These are phyloP conservation scores for Cutaneotrichosporon cutaneum DNA, from an alignment of 1,284 basidiomycete genomes.

Conservation along the genomic window DNA sequence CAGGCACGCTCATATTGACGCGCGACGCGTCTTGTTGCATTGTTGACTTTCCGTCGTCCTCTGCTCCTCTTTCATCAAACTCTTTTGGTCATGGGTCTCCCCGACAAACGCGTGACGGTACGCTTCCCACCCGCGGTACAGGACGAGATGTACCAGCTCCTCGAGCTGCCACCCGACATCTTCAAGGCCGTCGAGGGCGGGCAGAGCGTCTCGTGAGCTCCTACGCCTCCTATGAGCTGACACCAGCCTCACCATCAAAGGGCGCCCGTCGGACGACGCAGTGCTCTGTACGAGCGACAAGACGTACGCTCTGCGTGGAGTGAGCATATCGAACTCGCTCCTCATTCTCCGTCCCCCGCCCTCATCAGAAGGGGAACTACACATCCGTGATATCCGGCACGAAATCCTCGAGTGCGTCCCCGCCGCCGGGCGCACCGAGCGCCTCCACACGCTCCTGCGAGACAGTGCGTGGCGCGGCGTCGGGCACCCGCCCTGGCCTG, in stretches of 20 bases:
- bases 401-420: constrained; percentile 76
- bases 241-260: constrained; percentile 73
- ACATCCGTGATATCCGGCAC: constrained; percentile 57
- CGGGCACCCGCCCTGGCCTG: constrained; percentile 37
- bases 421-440: constrained; percentile 68
- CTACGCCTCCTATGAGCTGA: not conserved
- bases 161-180: constrained; percentile 52
- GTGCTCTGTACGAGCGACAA: constrained; percentile 76
- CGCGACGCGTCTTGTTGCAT: constrained; percentile 7
- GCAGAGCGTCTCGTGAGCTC: constrained; percentile 38
- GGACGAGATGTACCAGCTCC: constrained; percentile 48
- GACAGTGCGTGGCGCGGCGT: constrained; percentile 64
- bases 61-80: not conserved
- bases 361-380: constrained; percentile 27
- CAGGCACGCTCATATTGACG: not conserved
- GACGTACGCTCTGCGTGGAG: constrained; percentile 77
- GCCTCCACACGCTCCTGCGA: constrained; percentile 62
- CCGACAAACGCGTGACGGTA: constrained; percentile 23
- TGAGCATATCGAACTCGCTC: constrained; percentile 79
- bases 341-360: constrained; percentile 63
- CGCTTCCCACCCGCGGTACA: constrained; percentile 26
- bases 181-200: constrained; percentile 45
- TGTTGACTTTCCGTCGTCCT: not conserved
- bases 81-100: constrained; percentile 12
- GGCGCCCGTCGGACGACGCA: constrained; percentile 74